Percentiles rank a stretch among this genome's conserved stretches.
These are phyloP conservation scores for Petunia hybrid DNA, from an alignment of 305 asterid genomes.

Conservation along the genomic window DNA sequence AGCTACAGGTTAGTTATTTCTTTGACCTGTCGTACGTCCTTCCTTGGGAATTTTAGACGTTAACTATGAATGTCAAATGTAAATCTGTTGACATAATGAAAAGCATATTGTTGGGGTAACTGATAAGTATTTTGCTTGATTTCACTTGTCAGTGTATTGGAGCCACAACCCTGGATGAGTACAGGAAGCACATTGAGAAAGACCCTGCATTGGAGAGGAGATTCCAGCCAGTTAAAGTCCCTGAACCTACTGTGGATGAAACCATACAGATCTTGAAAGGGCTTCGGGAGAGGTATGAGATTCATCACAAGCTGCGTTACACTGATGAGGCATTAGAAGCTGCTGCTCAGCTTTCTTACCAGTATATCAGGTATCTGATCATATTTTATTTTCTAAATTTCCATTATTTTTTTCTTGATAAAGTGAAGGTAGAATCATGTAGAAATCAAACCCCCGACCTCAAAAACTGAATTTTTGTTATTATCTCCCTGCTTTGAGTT, in stretches of 20 bases:
- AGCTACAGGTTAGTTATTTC: slow-evolving; percentile 72
- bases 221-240: slow-evolving; percentile 97
- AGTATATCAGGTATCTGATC: slow-evolving; percentile 78
- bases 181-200: slow-evolving; percentile 96
- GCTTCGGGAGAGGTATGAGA: slow-evolving; percentile 91
- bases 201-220: slow-evolving; percentile 97
- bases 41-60: not conserved
- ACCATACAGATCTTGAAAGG: slow-evolving; percentile 92
- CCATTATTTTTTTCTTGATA: not conserved
- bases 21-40: not conserved
- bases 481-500: not conserved
- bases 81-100: not conserved
- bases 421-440: too few relatives aligned
- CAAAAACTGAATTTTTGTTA: too few relatives aligned
- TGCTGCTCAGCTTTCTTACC: slow-evolving; percentile 91
- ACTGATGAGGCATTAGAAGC: slow-evolving; percentile 88
- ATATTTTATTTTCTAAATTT: not conserved
- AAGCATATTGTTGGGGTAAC: not conserved
- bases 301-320: slow-evolving; percentile 98
- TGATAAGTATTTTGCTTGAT: slow-evolving; percentile 14
- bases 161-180: slow-evolving; percentile 96
- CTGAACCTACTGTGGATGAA: slow-evolving; percentile 96
- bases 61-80: not conserved
- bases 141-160: slow-evolving; percentile 79
- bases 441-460: too few relatives aligned